A percentile compares a stretch with the other conserved stretches of the same genome.
These are phyloP conservation scores for Quercus suber DNA, from an alignment of 306 rosid species.

Conservation along the genomic window DNA sequence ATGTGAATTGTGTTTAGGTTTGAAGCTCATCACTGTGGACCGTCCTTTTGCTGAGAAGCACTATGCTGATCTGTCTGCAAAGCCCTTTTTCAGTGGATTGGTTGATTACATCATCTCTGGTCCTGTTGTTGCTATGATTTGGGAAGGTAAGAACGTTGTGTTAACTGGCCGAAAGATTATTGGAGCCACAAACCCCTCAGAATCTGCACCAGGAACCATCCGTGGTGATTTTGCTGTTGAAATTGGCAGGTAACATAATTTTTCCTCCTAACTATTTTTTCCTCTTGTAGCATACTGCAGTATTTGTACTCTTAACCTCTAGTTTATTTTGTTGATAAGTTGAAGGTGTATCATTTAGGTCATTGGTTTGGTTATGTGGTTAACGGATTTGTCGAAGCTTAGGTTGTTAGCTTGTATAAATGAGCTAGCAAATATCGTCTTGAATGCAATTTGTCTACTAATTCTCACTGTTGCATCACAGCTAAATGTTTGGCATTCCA, in stretches of 20 bases:
- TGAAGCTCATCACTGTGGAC: conserved; percentile 75
- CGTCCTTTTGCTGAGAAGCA: conserved; percentile 86
- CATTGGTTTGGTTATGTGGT: background rate
- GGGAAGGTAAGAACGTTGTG: conserved; percentile 95
- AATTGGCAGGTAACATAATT: conserved; percentile 64
- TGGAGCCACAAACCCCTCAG: conserved; percentile 92
- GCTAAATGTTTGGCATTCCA: too few species aligned
- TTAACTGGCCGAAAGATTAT: conserved; percentile 77
- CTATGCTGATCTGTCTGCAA: conserved; percentile 82
- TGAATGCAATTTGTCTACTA: too few species aligned
- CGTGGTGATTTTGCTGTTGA: conserved; percentile 93
- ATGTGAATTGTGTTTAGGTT: conserved; percentile 43
- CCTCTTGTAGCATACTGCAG: background rate
- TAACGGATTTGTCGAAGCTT: background rate
- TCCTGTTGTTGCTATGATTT: conserved; percentile 95
- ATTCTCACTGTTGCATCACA: too few species aligned
- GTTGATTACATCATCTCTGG: conserved; percentile 86
- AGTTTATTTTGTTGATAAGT: background rate
- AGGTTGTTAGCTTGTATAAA: background rate
- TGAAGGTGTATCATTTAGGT: background rate
- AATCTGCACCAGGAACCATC: conserved; percentile 90
- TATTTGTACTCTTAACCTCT: background rate
- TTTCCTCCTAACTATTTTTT: background rate
- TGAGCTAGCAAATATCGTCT: too few species aligned
- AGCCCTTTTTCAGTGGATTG: conserved; percentile 85